Percentiles rank a stretch among this genome's conserved stretches.
phyloP scores from a whole-genome alignment of 2,329 filamentous ascomycete species.

The Ophiostoma himal-ulmi region DNA sequence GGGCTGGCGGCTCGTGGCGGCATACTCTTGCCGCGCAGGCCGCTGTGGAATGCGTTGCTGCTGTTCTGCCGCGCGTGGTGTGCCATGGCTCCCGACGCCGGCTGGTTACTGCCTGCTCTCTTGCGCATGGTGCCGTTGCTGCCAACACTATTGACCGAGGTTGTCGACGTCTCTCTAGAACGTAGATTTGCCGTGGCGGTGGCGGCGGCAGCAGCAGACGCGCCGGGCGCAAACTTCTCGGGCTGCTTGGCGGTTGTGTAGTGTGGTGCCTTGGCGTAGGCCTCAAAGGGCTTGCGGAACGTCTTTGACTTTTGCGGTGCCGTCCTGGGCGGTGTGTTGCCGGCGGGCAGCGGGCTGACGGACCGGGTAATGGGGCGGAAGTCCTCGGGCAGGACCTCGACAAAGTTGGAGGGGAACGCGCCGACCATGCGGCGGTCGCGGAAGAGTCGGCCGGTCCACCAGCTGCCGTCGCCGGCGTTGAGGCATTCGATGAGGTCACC shows the following conservation, averaged over 20 bases:
- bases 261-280: constrained; percentile 60
- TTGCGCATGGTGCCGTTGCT: constrained; percentile 18
- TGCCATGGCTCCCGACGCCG: not conserved
- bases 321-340: constrained; percentile 49
- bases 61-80: constrained; percentile 21
- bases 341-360: constrained; percentile 54
- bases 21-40: not conserved
- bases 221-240: constrained; percentile 47
- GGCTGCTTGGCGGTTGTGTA: constrained; percentile 59
- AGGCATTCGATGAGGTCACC: constrained; percentile 97
- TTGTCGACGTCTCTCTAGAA: constrained; percentile 40
- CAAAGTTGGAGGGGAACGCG: constrained; percentile 95
- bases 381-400: constrained; percentile 76
- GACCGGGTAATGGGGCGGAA: constrained; percentile 70
- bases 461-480: constrained; percentile 94
- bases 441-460: constrained; percentile 93
- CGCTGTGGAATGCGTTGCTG: constrained; percentile 21
- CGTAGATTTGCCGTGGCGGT: constrained; percentile 8
- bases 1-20: not conserved
- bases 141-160: constrained; percentile 32
- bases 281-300: constrained; percentile 62
- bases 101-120: not conserved
- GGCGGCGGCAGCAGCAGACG: not conserved
- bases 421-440: constrained; percentile 88
- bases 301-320: constrained; percentile 56